Conservation (phyloP, 164 flowering plant species). For the Vitis rupestris region DNA sequence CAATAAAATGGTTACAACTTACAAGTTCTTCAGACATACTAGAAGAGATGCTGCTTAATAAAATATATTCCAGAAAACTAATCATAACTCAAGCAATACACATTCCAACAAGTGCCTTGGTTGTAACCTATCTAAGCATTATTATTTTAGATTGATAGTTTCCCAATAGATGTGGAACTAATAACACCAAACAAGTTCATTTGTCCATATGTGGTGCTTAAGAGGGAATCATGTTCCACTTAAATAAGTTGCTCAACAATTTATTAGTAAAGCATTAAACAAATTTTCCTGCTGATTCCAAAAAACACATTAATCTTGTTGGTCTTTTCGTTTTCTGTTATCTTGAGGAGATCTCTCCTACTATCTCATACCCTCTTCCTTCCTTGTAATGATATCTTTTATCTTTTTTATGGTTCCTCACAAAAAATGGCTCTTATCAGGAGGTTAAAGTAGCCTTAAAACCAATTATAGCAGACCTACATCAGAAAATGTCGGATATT, state of each 20-base stretch:
- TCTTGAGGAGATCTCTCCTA: too few species aligned
- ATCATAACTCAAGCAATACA: neutral
- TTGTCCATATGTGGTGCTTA: neutral
- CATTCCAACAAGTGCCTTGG: neutral
- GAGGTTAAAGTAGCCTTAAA: neutral
- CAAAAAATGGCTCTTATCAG: neutral
- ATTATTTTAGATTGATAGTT: neutral
- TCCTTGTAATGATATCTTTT: too few species aligned
- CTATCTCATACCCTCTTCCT: too few species aligned
- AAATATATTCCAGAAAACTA: neutral
- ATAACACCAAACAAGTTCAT: neutral
- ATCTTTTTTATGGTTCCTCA: neutral
- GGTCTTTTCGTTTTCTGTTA: too few species aligned
- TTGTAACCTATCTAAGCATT: neutral
- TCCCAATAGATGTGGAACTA: neutral
- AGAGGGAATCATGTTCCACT: neutral
- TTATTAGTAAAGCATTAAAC: neutral
- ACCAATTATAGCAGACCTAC: neutral
- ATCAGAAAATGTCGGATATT: neutral
- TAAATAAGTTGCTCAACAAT: neutral
- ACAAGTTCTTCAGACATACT: neutral
- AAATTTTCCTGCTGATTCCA: too few species aligned
- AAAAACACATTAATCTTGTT: too few species aligned
- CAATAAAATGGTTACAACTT: neutral
- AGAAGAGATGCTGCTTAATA: neutral